Evolutionary conservation across 495 filamentous ascomycete species (phyloP), one percentile per base, ranked within the genome.

Genomic region (Astrothelium macrocarpum): DNA sequence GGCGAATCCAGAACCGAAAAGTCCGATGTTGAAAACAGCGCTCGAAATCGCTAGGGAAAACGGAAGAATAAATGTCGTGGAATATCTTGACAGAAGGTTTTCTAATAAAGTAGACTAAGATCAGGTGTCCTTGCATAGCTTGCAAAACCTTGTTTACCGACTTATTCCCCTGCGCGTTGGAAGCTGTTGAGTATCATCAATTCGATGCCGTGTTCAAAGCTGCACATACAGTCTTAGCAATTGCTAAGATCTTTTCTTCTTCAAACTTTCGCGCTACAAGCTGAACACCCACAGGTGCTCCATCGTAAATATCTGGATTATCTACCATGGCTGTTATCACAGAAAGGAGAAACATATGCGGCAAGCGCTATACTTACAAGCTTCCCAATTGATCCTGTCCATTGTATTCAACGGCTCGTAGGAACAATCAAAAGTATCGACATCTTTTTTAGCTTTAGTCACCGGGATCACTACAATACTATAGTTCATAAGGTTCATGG

Each of bases 241-340:
- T 39, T 5, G 60, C 42, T 2, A 66, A 62, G 23, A 71, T 64
- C 67, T 83, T 84, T 73, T 84, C 81, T 62, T 84, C 81, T 63
- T 82, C 76, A 26, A 81, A 66, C 39, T 78, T 74, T 25, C 79
- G 73, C 18, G 80, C 78, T 16, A 83, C 67, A 0, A 85, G 62
- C 65, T 85, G 83, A 16, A 85, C 65, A 4, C 74, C 78, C 28
- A 82, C 80, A 9, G 80, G 81, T 53, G 82, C 80, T 0, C 81
- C 82, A 67, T 85, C 72, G 42, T 82, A 84, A 0, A 76, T 68
- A 10, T 78, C 75, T 7, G 80, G 71, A 68, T 85, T 77, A 69
- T 85, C 81, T 84, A 66, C 26, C 10, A 31, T 14, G 14, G 34
- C 14, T 14, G 14, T 39, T 39, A 39, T 39, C 34, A 14, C 5